A percentile compares a stretch with the other conserved stretches of the same genome.
These are phyloP conservation scores for Candida sphagnicola DNA, from an alignment of 805 yeast species.

Conservation along the genomic window DNA sequence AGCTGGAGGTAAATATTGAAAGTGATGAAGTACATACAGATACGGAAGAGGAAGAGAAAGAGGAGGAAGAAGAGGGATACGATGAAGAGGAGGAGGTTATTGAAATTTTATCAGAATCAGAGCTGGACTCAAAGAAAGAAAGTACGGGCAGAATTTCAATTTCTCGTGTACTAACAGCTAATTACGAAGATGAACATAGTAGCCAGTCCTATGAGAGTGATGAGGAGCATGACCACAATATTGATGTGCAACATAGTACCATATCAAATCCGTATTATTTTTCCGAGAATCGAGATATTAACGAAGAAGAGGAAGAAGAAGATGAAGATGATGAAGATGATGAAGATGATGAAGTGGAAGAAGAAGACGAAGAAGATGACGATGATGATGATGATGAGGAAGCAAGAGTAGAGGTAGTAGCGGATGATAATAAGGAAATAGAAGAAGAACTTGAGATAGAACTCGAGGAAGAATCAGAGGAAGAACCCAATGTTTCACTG, in stretches of 20 bases:
- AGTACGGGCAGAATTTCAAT: not conserved
- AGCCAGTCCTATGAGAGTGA: slow-evolving; percentile 9
- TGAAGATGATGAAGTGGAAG: slow-evolving; percentile 8
- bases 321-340: slow-evolving; percentile 7
- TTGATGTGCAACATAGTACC: no score
- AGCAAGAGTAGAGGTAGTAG: not conserved
- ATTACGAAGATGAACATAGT: slow-evolving; percentile 3
- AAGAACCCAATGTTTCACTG: no score
- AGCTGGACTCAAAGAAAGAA: not conserved
- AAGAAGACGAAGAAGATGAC: slow-evolving; percentile 5
- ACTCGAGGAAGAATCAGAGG: no score
- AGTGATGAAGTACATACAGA: not conserved
- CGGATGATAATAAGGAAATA: no score
- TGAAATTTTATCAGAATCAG: slow-evolving; percentile 20
- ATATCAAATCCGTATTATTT: no score
- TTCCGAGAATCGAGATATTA: no score
- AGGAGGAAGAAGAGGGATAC: not conserved
- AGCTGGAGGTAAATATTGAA: not conserved
- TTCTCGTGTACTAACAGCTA: not conserved
- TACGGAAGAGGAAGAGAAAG: not conserved
- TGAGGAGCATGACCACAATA: no score
- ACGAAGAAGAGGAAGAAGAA: slow-evolving; percentile 6
- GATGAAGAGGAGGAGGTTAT: slow-evolving; percentile 43
- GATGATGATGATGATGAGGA: slow-evolving; percentile 8
- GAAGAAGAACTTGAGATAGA: no score